Evolutionary conservation across 2,329 filamentous ascomycete genomes (phyloP), one percentile per base, ranked within the genome.

Genomic region (Escovopsis sp.): DNA sequence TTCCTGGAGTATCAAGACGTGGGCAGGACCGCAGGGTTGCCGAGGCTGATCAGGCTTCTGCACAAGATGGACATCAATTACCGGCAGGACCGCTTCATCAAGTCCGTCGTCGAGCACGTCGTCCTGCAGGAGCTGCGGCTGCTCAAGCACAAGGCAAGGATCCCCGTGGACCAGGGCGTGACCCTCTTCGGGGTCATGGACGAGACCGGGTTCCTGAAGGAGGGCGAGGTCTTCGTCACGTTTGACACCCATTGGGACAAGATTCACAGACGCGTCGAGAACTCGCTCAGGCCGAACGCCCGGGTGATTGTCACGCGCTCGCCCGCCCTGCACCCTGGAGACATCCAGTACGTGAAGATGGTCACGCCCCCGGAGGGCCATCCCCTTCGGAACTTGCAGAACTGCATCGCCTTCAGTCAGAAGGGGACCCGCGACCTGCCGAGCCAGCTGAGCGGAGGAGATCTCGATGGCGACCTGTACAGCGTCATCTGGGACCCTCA

Each of bases 151-250:
- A 82, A 80, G 42, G 77, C 82, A 0, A 75, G 84, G 1, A 91
- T 93, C 32, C 79, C 75, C 0, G 72, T 94, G 0, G 59, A 71
- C 0, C 58, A 79, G 12, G 86, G 83, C 0, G 71, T 80, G n/a
- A 87, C 84, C 0, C 66, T 93, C 0, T 87, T 86, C 50, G 86
- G 86, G 0, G 69, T 93, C 40, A 83, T 91, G 75, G 86, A 94
- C 47, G 85, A 93, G 58, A 86, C 82, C 0, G 75, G 73, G 0
- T 73, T 70, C 33, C 65, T 94, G 0, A 49, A 70, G 9, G 77
- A 85, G 53, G 72, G 73, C 1, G 67, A 93, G 48, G 71, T 89
- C 0, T 88, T 78, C 50, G 71, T 83, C 42, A 71, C 73, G 0
- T 75, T 72, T 33, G 66, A 77, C 38, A 64, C 56, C 34, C 51